Conservation (phyloP, 148 eudicot species). For the Cornus kousa region DNA sequence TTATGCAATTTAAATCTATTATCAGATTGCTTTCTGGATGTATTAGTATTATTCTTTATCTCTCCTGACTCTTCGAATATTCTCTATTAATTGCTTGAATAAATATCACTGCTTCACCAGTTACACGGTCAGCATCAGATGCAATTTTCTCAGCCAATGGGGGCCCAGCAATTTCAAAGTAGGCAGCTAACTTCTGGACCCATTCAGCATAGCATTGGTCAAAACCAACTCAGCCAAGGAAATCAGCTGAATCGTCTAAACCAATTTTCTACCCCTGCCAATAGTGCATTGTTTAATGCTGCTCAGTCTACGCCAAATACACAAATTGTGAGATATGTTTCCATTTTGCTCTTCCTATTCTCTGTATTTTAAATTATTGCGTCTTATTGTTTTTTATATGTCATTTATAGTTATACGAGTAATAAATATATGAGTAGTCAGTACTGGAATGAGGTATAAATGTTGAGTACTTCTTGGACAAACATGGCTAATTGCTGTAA, state of each 20-base stretch:
- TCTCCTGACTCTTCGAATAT: not conserved
- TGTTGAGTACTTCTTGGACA: not conserved
- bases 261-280: constrained; percentile 83
- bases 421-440: not conserved
- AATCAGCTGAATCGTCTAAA: constrained; percentile 95
- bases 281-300: constrained; percentile 89
- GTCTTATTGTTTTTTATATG: not conserved
- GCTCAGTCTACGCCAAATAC: constrained; percentile 84
- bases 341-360: constrained; percentile 11
- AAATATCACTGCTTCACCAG: constrained; percentile 28
- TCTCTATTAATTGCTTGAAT: not conserved
- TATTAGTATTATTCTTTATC: not conserved
- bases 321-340: constrained; percentile 65
- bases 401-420: not conserved
- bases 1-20: too few species aligned
- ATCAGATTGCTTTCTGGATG: not conserved
- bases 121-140: constrained; percentile 78
- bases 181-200: constrained; percentile 81
- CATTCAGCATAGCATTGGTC: constrained; percentile 77
- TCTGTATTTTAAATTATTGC: constrained; percentile 3
- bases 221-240: constrained; percentile 86
- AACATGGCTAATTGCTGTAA: not conserved
- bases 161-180: constrained; percentile 74
- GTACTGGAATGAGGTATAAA: not conserved
- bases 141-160: constrained; percentile 84